These are phyloP conservation scores for Penicillium flavigenum DNA, from an alignment of 495 filamentous ascomycete species.

Conservation along the genomic window DNA sequence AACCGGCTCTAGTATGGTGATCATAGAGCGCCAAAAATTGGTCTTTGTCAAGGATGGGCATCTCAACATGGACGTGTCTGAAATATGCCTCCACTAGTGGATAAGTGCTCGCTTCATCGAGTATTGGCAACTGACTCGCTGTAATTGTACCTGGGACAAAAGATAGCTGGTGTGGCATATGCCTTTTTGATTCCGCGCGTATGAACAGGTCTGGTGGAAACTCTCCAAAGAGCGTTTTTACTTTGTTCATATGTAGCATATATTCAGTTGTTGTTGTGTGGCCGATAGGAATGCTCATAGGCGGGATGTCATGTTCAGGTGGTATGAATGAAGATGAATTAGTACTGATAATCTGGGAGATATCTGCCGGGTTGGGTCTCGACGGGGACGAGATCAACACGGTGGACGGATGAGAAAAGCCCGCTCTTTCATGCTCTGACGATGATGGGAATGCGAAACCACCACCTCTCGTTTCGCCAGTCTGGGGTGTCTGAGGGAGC, in stretches of 20 bases:
- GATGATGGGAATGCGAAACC: neutral
- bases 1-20: constrained; percentile 1
- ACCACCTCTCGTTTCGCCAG: neutral
- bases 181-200: constrained; percentile 8
- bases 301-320: constrained; percentile 8
- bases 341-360: constrained; percentile 4
- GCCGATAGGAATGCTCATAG: constrained; percentile 13
- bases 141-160: constrained; percentile 2
- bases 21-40: constrained; percentile 1
- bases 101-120: neutral
- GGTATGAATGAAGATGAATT: constrained; percentile 6
- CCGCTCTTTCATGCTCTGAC: neutral
- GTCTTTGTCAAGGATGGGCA: constrained; percentile 5
- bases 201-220: constrained; percentile 14
- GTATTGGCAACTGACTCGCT: neutral
- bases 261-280: constrained; percentile 10
- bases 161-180: constrained; percentile 5
- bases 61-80: constrained; percentile 5
- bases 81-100: constrained; percentile 8
- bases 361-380: constrained; percentile 1
- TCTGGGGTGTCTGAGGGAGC: constrained; percentile 8
- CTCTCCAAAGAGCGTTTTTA: constrained; percentile 11
- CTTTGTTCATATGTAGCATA: constrained; percentile 7
- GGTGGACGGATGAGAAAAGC: constrained; percentile 3
- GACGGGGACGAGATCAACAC: constrained; percentile 8